Conservation (phyloP, 176 grass and related monocot species). For the Eleusine indica region DNA sequence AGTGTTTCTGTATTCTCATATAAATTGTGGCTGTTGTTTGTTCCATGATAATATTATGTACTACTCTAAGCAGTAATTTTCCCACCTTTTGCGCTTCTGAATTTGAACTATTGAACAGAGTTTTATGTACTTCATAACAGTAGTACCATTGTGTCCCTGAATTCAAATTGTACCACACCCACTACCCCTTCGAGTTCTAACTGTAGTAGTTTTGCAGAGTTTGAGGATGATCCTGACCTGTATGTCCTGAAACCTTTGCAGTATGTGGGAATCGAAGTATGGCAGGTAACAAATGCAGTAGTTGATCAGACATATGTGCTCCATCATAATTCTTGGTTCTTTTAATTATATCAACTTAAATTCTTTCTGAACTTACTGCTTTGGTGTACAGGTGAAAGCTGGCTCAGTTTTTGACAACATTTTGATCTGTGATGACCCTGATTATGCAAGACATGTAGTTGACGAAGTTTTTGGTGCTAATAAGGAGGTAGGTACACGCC, state of each 20-base stretch:
- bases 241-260: constrained; percentile 92
- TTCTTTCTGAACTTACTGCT: constrained; percentile 5
- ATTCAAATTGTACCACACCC: constrained; percentile 17
- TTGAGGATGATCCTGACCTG: constrained; percentile 97
- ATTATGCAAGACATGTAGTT: constrained; percentile 81
- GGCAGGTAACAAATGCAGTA: constrained; percentile 72
- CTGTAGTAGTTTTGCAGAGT: constrained; percentile 64
- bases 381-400: constrained; percentile 78
- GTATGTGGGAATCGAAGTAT: constrained; percentile 95
- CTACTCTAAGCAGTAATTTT: background rate
- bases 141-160: constrained; percentile 14
- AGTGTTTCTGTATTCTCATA: constrained; percentile 1
- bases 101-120: background rate
- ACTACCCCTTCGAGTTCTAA: background rate
- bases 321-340: background rate
- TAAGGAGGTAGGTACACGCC: constrained; percentile 51
- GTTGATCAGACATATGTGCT: constrained; percentile 10
- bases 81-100: constrained; percentile 1
- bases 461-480: constrained; percentile 83
- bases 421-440: constrained; percentile 90
- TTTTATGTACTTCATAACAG: constrained; percentile 13
- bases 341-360: background rate
- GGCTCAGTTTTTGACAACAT: constrained; percentile 96
- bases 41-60: background rate
- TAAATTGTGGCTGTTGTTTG: constrained; percentile 25